phyloP scores from a whole-genome alignment of 345 rosid genomes.

The Lenwebbia sp. region DNA sequence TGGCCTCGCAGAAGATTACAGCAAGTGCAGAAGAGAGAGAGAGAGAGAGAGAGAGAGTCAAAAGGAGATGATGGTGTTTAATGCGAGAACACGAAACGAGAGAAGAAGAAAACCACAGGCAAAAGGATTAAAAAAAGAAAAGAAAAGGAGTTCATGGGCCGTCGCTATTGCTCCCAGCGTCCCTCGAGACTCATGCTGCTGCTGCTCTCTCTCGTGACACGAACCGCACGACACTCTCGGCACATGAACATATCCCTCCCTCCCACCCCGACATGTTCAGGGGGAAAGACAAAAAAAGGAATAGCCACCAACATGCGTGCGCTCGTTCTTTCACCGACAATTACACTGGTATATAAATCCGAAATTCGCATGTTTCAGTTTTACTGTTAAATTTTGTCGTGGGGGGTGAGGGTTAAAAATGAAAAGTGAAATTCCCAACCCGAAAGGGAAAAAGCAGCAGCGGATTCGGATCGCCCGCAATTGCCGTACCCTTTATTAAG shows the following conservation, averaged over 20 bases:
- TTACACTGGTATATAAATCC: background rate
- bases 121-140: background rate
- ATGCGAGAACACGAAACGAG: background rate
- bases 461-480: conserved; percentile 9
- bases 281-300: background rate
- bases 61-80: background rate
- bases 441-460: background rate
- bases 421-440: too few species aligned
- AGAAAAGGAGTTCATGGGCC: background rate
- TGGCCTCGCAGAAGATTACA: background rate
- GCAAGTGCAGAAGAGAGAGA: background rate
- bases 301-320: background rate
- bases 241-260: background rate
- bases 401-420: too few species aligned
- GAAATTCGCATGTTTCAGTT: too few species aligned
- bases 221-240: background rate
- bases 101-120: background rate
- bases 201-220: background rate
- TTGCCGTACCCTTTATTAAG: conserved; percentile 8
- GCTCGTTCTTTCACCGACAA: background rate
- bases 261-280: background rate
- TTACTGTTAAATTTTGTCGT: too few species aligned
- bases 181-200: background rate
- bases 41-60: background rate
- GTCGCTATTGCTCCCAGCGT: background rate